Evolutionary conservation across 371 early-diverging fungal species (phyloP).

Genomic region (Sporodiniella umbellata): DNA sequence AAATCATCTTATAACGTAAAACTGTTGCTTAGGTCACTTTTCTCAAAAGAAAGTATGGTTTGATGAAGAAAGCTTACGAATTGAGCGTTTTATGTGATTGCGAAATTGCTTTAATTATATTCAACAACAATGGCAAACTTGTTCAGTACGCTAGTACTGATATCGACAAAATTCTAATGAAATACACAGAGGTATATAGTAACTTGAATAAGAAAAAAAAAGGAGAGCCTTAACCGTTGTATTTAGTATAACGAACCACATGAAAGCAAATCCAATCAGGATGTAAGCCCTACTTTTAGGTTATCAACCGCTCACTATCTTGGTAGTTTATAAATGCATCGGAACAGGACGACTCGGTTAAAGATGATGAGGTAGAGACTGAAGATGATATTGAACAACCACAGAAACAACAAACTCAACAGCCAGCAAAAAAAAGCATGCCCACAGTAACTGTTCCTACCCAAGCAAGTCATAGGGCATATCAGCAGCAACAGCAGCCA

Average conservation of each 20-base stretch:
- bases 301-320: not conserved
- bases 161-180: slow-evolving; percentile 89
- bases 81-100: slow-evolving; percentile 95
- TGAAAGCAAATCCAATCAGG: slow-evolving; percentile 46
- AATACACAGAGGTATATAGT: slow-evolving; percentile 81
- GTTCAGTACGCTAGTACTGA: slow-evolving; percentile 90
- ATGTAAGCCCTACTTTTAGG: slow-evolving; percentile 18
- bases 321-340: slow-evolving; percentile 13
- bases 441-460: slow-evolving; percentile 21
- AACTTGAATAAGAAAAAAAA: not conserved
- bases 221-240: not conserved
- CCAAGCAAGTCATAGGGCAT: slow-evolving; percentile 15
- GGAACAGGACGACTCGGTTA: slow-evolving; percentile 21
- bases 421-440: slow-evolving; percentile 12
- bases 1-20: not conserved
- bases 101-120: slow-evolving; percentile 94
- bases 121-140: slow-evolving; percentile 88
- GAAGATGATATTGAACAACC: slow-evolving; percentile 7
- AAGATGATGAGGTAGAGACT: slow-evolving; percentile 17
- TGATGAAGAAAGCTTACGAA: slow-evolving; percentile 99
- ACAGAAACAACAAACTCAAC: not conserved
- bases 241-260: slow-evolving; percentile 44
- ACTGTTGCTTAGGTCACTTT: slow-evolving; percentile 11
- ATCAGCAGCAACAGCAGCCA: slow-evolving; percentile 2
- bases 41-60: slow-evolving; percentile 52